Percentiles rank a stretch among this genome's conserved stretches.
Conservation (phyloP, 1,139 yeast genomes). For the Suhomyces atakaporum region DNA sequence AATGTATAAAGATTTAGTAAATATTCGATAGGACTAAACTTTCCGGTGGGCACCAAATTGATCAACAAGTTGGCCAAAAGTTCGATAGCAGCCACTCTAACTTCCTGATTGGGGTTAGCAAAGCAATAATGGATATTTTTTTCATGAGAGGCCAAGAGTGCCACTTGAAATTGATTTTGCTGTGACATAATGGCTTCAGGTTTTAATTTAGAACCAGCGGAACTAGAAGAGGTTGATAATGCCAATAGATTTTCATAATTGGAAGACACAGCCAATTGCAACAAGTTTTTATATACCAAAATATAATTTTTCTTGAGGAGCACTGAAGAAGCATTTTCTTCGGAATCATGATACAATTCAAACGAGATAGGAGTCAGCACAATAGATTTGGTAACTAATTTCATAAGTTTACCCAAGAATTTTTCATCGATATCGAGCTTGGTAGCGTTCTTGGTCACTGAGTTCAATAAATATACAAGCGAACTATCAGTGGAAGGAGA, state of each 20-base stretch:
- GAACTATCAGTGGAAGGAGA: constrained; percentile 29
- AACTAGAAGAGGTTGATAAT: constrained; percentile 36
- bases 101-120: constrained; percentile 35
- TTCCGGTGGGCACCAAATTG: constrained; percentile 44
- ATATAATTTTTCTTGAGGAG: constrained; percentile 37
- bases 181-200: constrained; percentile 47
- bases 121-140: constrained; percentile 34
- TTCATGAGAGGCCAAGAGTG: constrained; percentile 34
- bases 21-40: constrained; percentile 39
- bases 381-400: constrained; percentile 34
- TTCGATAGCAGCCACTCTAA: constrained; percentile 43
- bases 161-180: constrained; percentile 41
- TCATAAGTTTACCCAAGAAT: constrained; percentile 38
- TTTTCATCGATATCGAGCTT: constrained; percentile 46
- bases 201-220: constrained; percentile 44
- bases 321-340: constrained; percentile 24
- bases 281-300: constrained; percentile 34
- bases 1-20: constrained; percentile 33
- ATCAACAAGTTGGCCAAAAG: constrained; percentile 37
- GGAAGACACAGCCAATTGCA: constrained; percentile 36
- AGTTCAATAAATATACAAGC: constrained; percentile 36
- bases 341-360: constrained; percentile 20
- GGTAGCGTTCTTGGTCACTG: constrained; percentile 40
- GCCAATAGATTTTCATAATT: constrained; percentile 43
- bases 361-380: constrained; percentile 19